A percentile compares a stretch with the other conserved stretches of the same genome.
Evolutionary conservation across 305 asterid species (phyloP).

Genomic region (Fraxinus angustifolia): DNA sequence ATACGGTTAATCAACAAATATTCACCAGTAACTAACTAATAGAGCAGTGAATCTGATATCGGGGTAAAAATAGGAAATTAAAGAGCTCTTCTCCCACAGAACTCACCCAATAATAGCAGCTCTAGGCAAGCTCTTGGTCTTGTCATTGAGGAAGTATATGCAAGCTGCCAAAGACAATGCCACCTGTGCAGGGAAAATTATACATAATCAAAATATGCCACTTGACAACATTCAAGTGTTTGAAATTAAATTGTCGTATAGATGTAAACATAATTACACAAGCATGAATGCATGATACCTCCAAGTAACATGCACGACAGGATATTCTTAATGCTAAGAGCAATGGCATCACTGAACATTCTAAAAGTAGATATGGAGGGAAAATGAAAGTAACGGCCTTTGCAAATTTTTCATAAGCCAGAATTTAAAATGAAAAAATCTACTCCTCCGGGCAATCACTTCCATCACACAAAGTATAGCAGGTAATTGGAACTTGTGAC

Average conservation of each 20-base stretch:
- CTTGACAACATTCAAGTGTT: not conserved
- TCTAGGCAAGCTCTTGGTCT: slow-evolving; percentile 77
- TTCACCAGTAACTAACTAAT: slow-evolving; percentile 15
- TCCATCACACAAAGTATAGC: not conserved
- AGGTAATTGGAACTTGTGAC: not conserved
- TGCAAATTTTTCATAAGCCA: not conserved
- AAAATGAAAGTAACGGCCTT: not conserved
- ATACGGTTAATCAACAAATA: no score
- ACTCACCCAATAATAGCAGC: slow-evolving; percentile 86
- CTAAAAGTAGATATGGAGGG: not conserved
- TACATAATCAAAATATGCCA: not conserved
- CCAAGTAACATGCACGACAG: not conserved
- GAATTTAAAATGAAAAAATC: not conserved
- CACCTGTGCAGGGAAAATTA: slow-evolving; percentile 44
- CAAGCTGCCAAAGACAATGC: slow-evolving; percentile 90
- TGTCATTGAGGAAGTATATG: slow-evolving; percentile 92
- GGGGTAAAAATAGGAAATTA: not conserved
- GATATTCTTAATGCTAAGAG: not conserved
- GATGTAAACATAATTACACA: not conserved
- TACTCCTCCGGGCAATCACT: not conserved
- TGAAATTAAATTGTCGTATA: not conserved
- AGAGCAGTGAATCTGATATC: not conserved
- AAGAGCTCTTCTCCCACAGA: slow-evolving; percentile 6
- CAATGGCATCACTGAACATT: not conserved
- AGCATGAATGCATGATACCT: not conserved